Evolutionary conservation across 2,329 filamentous ascomycete genomes (phyloP).

Genomic region (Blastomyces emzantsi): DNA sequence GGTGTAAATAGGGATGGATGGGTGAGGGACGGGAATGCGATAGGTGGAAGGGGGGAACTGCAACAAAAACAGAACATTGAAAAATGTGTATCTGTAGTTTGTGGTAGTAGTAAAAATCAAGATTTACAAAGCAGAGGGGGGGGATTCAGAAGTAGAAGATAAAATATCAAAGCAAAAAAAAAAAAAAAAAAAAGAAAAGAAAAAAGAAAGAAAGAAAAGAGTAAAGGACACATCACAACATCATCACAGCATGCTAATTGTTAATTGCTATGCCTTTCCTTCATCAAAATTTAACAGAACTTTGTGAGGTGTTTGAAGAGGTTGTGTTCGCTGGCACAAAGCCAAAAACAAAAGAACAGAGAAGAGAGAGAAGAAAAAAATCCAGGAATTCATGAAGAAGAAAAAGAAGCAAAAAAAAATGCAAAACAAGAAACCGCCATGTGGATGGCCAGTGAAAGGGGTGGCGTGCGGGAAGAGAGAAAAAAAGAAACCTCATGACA

Average conservation of each 20-base stretch:
- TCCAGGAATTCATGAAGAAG: too few relatives aligned
- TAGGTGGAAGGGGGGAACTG: constrained; percentile 21
- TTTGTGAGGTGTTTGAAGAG: neutral
- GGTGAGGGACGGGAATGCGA: constrained; percentile 25
- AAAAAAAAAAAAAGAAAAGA: constrained; percentile 19
- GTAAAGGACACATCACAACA: constrained; percentile 26
- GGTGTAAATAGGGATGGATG: constrained; percentile 11
- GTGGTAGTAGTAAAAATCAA: neutral
- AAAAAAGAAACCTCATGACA: neutral
- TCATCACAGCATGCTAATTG: constrained; percentile 22
- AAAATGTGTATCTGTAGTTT: neutral
- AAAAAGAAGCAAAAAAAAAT: too few relatives aligned
- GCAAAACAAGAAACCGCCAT: too few relatives aligned
- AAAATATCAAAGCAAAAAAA: constrained; percentile 17
- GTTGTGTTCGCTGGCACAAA: neutral
- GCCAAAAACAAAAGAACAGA: neutral
- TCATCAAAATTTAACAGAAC: neutral
- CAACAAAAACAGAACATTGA: neutral
- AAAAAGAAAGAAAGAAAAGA: constrained; percentile 23
- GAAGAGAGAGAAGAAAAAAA: neutral
- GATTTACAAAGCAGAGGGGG: neutral
- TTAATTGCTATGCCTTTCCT: neutral
- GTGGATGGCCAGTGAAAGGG: too few relatives aligned
- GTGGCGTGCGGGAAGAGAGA: neutral
- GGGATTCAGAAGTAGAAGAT: constrained; percentile 7